A percentile compares a stretch with the other conserved stretches of the same genome.
These are phyloP conservation scores for Pouteria campechiana DNA, from an alignment of 179 eudicot species.

Conservation along the genomic window DNA sequence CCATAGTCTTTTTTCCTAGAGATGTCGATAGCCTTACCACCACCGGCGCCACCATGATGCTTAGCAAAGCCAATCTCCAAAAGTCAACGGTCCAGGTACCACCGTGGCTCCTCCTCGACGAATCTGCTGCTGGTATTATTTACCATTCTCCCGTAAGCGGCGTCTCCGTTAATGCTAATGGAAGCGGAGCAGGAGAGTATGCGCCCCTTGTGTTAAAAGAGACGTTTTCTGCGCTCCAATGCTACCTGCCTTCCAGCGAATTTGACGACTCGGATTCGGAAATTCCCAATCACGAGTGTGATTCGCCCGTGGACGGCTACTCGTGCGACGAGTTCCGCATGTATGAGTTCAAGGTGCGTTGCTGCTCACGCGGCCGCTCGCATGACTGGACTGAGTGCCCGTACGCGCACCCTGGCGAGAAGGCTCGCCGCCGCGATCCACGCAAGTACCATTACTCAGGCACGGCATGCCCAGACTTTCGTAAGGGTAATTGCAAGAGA, in stretches of 20 bases:
- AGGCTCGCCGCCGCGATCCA: constrained; percentile 85
- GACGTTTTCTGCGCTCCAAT: constrained; percentile 32
- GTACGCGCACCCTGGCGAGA: constrained; percentile 79
- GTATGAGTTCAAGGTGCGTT: constrained; percentile 66
- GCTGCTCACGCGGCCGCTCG: constrained; percentile 62
- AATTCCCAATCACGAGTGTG: constrained; percentile 14
- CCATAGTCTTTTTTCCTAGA: too few species aligned
- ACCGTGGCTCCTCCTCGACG: constrained; percentile 35
- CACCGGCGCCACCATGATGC: too few species aligned
- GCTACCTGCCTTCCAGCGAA: constrained; percentile 37
- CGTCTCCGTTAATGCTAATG: constrained; percentile 15
- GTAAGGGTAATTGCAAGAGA: constrained; percentile 46
- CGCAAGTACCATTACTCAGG: constrained; percentile 57
- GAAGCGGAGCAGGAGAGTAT: too few species aligned
- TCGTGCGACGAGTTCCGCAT: constrained; percentile 65
- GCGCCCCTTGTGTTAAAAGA: too few species aligned
- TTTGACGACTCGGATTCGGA: constrained; percentile 17
- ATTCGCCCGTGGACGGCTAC: constrained; percentile 42
- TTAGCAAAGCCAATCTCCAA: constrained; percentile 19
- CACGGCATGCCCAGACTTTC: constrained; percentile 66
- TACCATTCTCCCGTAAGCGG: constrained; percentile 13
- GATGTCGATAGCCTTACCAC: too few species aligned
- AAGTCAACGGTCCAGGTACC: constrained; percentile 68
- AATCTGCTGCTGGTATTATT: constrained; percentile 15
- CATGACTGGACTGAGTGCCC: constrained; percentile 99